Evolutionary conservation across 2,329 filamentous ascomycete genomes (phyloP).

Genomic region (Scedosporium dehoogii): DNA sequence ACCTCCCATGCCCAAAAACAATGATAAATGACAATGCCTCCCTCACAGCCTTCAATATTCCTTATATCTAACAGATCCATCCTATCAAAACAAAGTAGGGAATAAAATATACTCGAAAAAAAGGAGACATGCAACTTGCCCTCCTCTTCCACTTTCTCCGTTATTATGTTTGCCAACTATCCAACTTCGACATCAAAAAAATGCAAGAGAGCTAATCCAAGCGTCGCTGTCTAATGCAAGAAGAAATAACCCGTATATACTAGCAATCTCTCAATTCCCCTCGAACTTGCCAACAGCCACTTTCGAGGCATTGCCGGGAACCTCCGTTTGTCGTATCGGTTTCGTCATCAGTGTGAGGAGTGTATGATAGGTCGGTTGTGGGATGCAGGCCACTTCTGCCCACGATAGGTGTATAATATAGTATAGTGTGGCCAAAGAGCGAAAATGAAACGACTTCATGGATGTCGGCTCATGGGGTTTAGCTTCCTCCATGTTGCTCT

Average conservation of each 20-base stretch:
- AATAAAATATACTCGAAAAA: background rate
- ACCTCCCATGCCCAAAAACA: too few relatives aligned
- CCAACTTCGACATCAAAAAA: background rate
- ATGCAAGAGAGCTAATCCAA: background rate
- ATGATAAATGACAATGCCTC: too few relatives aligned
- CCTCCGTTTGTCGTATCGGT: background rate
- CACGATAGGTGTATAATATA: background rate
- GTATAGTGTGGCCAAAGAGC: too few relatives aligned
- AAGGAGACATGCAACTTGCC: background rate
- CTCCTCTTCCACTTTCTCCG: too few relatives aligned
- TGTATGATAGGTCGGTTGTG: background rate
- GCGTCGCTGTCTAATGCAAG: background rate
- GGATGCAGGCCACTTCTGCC: background rate
- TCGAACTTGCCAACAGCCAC: background rate
- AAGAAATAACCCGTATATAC: background rate
- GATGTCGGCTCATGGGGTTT: too few relatives aligned
- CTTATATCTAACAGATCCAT: too few relatives aligned
- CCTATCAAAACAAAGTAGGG: background rate
- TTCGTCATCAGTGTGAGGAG: background rate
- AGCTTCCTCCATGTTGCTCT: constrained; percentile 16
- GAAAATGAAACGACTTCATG: background rate
- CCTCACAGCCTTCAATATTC: too few relatives aligned
- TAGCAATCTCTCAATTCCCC: background rate
- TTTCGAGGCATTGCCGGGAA: background rate
- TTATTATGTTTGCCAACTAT: too few relatives aligned